Conservation (phyloP, 192 early-diverging fungal species). For the Entomortierella lignicola region DNA sequence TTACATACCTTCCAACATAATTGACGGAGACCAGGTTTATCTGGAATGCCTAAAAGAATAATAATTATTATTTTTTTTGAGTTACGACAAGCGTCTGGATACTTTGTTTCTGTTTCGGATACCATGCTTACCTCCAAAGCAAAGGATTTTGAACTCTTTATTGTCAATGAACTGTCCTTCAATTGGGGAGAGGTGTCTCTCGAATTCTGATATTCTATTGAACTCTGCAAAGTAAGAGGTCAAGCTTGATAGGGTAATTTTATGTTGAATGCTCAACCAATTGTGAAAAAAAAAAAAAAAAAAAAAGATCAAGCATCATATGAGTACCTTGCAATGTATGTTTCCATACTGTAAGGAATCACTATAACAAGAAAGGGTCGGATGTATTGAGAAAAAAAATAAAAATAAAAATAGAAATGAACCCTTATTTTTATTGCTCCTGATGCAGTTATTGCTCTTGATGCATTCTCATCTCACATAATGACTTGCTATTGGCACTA, state of each 20-base stretch:
- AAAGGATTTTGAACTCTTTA: slow-evolving; percentile 34
- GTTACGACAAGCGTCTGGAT: too few relatives aligned
- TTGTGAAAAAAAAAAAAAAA: too few relatives aligned
- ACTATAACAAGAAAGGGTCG: not conserved
- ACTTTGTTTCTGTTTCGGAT: too few relatives aligned
- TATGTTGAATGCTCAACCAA: not conserved
- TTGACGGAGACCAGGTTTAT: slow-evolving; percentile 68
- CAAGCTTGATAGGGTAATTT: not conserved
- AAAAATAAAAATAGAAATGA: not conserved
- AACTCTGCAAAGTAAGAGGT: not conserved
- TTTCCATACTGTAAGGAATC: slow-evolving; percentile 21
- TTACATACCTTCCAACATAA: slow-evolving; percentile 73
- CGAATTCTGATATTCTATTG: slow-evolving; percentile 36
- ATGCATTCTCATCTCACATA: too few relatives aligned
- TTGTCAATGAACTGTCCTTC: slow-evolving; percentile 17
- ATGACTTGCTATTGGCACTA: too few relatives aligned
- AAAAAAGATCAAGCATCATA: not conserved
- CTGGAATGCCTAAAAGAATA: slow-evolving; percentile 86
- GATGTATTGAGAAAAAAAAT: not conserved
- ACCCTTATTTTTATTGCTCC: too few relatives aligned
- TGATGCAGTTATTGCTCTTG: too few relatives aligned
- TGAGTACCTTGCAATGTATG: slow-evolving; percentile 45
- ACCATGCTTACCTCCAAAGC: slow-evolving; percentile 50
- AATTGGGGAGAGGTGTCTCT: slow-evolving; percentile 16
- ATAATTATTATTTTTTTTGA: too few relatives aligned